Conservation (phyloP, 2,329 filamentous ascomycete genomes). For the Colletotrichum musae region DNA sequence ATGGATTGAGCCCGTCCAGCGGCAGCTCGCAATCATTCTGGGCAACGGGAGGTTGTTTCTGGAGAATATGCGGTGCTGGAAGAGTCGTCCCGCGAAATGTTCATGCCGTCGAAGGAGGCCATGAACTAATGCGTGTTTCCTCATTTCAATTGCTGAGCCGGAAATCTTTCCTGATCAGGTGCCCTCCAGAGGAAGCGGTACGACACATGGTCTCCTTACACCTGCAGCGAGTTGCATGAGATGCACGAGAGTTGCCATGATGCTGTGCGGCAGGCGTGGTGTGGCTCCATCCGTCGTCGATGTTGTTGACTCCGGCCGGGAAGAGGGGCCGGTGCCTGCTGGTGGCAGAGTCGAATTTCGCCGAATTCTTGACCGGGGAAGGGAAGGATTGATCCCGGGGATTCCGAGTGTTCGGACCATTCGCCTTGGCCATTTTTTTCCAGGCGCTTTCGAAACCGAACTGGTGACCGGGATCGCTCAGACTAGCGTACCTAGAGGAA, state of each 20-base stretch:
- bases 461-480: slow-evolving; percentile 31
- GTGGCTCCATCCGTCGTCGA: neutral
- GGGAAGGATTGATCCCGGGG: slow-evolving; percentile 23
- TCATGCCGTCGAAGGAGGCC: no score
- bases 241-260: neutral
- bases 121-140: no score
- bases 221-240: neutral
- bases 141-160: no score
- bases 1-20: neutral
- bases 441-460: slow-evolving; percentile 25
- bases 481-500: neutral
- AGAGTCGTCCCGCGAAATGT: no score
- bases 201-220: neutral
- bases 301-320: slow-evolving; percentile 25
- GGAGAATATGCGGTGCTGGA: no score
- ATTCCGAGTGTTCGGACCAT: slow-evolving; percentile 38
- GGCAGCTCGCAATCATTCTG: slow-evolving; percentile 3
- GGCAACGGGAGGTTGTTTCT: no score
- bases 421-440: slow-evolving; percentile 26
- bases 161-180: neutral
- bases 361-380: slow-evolving; percentile 39
- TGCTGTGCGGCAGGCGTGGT: slow-evolving; percentile 8
- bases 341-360: slow-evolving; percentile 18
- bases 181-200: neutral
- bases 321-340: slow-evolving; percentile 27